These are phyloP conservation scores for Sapria himalayana DNA, from an alignment of 345 rosid species.

Conservation along the genomic window DNA sequence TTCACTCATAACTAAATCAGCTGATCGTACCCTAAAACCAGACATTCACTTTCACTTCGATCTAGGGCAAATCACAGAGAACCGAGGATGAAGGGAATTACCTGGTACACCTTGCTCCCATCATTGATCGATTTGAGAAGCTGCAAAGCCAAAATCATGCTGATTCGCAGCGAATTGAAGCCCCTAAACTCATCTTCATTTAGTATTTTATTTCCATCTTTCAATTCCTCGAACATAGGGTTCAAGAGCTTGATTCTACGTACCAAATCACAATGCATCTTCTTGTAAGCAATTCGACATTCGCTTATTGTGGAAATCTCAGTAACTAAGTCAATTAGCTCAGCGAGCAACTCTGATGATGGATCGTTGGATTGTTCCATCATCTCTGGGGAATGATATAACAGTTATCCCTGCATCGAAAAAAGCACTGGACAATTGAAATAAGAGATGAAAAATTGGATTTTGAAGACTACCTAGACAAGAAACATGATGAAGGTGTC, in stretches of 20 bases:
- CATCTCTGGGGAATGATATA: not conserved
- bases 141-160: constrained; percentile 42
- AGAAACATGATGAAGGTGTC: not conserved
- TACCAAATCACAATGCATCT: constrained; percentile 55
- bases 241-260: constrained; percentile 85
- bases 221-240: constrained; percentile 85
- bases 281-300: constrained; percentile 34
- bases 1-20: not conserved
- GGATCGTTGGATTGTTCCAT: constrained; percentile 23
- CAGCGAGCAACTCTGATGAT: constrained; percentile 19
- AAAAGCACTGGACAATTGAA: not conserved
- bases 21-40: not conserved
- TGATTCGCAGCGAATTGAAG: constrained; percentile 25
- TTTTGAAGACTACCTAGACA: not conserved
- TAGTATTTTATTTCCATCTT: constrained; percentile 20
- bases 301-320: constrained; percentile 45
- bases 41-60: constrained; percentile 8
- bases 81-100: constrained; percentile 6
- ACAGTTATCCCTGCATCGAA: not conserved
- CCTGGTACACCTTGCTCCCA: constrained; percentile 84
- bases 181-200: constrained; percentile 25
- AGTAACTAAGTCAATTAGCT: constrained; percentile 35
- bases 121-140: constrained; percentile 37
- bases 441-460: not conserved
- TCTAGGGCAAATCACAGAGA: constrained; percentile 7